Base-by-base conservation (phyloP, 768 basidiomycete species). In the Trametes elegans region DNA sequence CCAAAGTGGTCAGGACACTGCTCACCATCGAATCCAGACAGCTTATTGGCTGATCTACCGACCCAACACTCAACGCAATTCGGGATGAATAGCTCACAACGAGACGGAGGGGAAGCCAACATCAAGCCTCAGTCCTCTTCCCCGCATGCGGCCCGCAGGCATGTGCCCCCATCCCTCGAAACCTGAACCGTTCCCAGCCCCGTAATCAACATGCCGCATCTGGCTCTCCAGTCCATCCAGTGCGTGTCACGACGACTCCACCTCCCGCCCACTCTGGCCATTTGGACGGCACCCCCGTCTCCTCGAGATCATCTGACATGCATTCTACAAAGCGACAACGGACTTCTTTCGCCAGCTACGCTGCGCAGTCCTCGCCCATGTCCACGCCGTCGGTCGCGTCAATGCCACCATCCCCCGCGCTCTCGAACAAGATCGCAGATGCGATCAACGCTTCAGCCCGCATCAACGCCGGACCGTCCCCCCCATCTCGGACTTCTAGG, bases 281-380 rank as follows among this genome's bases (percentile, higher is more conserved):
- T n/a, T n/a, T n/a, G n/a, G n/a, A n/a, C n/a, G n/a, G n/a, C n/a
- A n/a, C n/a, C n/a, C 23, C 28, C 38, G 18, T 10, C 38, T 16
- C 49, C 7, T 40, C 43, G 7, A 14, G 21, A 5, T 13, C 40
- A 6, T 40, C 28, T 7, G 36, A 45, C 23, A 16, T 39, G 11
- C 55, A n/a, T 42, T 35, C 47, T 4, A 19, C 44, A 2, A 51
- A 54, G n/a, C 49, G 51, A 7, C 39, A 49, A 27, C 49, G 47
- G 1, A 56, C 29, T 10, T 57, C 54, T 28, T 62, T 62, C 27
- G 58, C 61, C 4, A n/a, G 23, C 1, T 59, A 18, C 31, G 43
- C 42, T 2, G 57, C 61, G 14, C 58, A 52, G 19, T 62, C 58
- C 7, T 62, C 60, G 8, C 60, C 60, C 1, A 45, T 53, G 34